These are phyloP conservation scores for Daphne laureola DNA, from an alignment of 441 rosid genomes.

Conservation along the genomic window DNA sequence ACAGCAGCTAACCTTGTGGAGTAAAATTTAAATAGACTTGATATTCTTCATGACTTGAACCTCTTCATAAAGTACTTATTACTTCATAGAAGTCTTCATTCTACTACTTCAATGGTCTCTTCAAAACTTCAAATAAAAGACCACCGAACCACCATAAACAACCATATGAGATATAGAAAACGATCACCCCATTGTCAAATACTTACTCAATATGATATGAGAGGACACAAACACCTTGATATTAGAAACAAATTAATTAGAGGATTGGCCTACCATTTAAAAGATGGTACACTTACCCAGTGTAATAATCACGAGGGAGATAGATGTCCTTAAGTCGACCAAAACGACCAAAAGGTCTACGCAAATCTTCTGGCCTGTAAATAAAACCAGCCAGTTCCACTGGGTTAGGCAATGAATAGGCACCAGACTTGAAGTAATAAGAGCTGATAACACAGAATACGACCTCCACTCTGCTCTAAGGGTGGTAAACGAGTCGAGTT, in stretches of 20 bases:
- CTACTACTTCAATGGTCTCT: slow-evolving; percentile 57
- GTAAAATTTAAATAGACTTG: slow-evolving; percentile 35
- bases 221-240: slow-evolving; percentile 6
- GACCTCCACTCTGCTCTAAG: too few relatives aligned
- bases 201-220: slow-evolving; percentile 12
- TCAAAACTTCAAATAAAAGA: slow-evolving; percentile 75
- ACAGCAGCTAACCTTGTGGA: slow-evolving; percentile 70
- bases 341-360: slow-evolving; percentile 72
- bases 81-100: slow-evolving; percentile 54
- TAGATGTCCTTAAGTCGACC: slow-evolving; percentile 88
- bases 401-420: too few relatives aligned
- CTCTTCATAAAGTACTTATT: slow-evolving; percentile 31
- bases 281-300: slow-evolving; percentile 51
- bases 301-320: slow-evolving; percentile 83
- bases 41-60: slow-evolving; percentile 48
- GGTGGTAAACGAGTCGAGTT: too few relatives aligned
- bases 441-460: too few relatives aligned
- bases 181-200: slow-evolving; percentile 20
- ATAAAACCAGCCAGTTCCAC: neutral
- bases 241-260: neutral
- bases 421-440: too few relatives aligned
- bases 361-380: slow-evolving; percentile 79
- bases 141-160: slow-evolving; percentile 67
- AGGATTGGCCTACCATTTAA: neutral
- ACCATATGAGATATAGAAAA: slow-evolving; percentile 17